Percentiles rank a stretch among this genome's conserved stretches.
Conservation (phyloP, 208 protist species). For the Blastocrithidia nonstop region DNA sequence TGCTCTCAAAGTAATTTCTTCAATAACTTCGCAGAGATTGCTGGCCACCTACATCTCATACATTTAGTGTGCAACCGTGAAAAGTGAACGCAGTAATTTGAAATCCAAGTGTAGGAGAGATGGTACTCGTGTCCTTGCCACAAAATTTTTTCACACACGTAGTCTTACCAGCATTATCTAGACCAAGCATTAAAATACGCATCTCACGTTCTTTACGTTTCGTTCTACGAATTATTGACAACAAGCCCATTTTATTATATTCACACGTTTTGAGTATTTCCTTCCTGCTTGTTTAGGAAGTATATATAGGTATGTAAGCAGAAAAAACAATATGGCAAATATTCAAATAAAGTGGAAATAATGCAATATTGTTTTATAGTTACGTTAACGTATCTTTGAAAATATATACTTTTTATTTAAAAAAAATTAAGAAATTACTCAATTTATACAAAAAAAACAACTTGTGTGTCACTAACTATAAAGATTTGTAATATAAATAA, state of each 20-base stretch:
- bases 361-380: too few species aligned
- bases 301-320: slow-evolving; percentile 1
- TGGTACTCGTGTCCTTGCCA: slow-evolving; percentile 94
- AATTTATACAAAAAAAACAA: background rate
- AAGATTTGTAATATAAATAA: background rate
- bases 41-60: slow-evolving; percentile 99
- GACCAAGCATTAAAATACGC: slow-evolving; percentile 95
- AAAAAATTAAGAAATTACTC: slow-evolving; percentile 5
- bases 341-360: slow-evolving; percentile 1
- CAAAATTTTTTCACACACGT: slow-evolving; percentile 99
- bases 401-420: too few species aligned
- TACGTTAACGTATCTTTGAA: slow-evolving; percentile 4
- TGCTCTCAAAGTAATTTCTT: slow-evolving; percentile 96
- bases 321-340: slow-evolving; percentile 8
- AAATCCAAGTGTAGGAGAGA: slow-evolving; percentile 98
- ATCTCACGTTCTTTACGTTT: slow-evolving; percentile 98
- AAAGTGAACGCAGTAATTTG: slow-evolving; percentile 97
- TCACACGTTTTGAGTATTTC: background rate
- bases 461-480: background rate
- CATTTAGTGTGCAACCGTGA: slow-evolving; percentile 93
- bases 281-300: background rate
- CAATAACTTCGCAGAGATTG: slow-evolving; percentile 97
- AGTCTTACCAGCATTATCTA: slow-evolving; percentile 97
- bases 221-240: slow-evolving; percentile 96
- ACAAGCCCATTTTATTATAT: slow-evolving; percentile 88